Evolutionary conservation across 176 grass and related monocot genomes (phyloP), one percentile per base, ranked within the genome.

Genomic region (Eragrostis curvula): DNA sequence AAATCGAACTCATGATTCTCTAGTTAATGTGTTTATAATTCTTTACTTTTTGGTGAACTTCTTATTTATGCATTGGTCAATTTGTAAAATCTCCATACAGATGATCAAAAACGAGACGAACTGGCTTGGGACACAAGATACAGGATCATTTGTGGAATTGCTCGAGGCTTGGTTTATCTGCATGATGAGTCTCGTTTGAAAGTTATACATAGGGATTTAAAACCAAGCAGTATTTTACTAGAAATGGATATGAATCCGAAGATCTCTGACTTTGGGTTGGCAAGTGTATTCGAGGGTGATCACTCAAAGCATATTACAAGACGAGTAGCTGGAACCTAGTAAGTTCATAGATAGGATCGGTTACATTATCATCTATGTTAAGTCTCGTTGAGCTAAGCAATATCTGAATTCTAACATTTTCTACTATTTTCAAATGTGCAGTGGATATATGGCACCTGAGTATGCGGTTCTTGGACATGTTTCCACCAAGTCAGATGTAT

Each of bases 311-410:
- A 92, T 74, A 44, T 92, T 69, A 92, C 83, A 78, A 92, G 87
- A 45, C 70, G 83, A 76, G 88, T 92, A 71, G 93, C 90, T n/a
- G 93, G 93, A 80, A 96, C 93, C 60, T 70, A 92, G 90, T 87
- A 79, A 90, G 87, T 90, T 55, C 16, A 52, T 30, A 32, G 23
- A 32, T 47, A 57, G 42, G 63, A 61, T 9, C 36, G 63, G 16
- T 59, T 57, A 56, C 7, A 7, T 74, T 25, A 56, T 62, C 6
- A 62, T 32, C 30, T 42, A 67, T 30, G 29, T 57, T 25, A 43
- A 17, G 44, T 42, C 9, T 25, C 12, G 32, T 47, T 85, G 64
- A 68, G 5, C 12, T 42, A 32, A 57, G 12, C 48, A 40, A 12
- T 6, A 75, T 68, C 7, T 47, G 28, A 52, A 69, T 9, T 69